Evolutionary conservation across 345 rosid genomes (phyloP).

Genomic region (Gossypium turneri): DNA sequence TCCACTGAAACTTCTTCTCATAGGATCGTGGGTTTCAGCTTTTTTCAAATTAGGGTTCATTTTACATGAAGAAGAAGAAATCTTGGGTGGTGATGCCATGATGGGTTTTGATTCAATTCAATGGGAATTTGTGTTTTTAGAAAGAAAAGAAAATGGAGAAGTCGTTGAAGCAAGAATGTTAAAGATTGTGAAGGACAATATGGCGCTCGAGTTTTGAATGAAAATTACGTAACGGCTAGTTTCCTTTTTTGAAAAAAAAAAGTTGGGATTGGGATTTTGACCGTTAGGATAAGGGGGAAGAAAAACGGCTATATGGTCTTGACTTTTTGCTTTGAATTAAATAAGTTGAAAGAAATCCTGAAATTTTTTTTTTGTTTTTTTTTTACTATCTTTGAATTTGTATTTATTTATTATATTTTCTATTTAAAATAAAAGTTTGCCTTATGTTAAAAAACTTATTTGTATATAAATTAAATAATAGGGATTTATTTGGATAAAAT

Average conservation of each 20-base stretch:
- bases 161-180: constrained; percentile 6
- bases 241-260: not conserved
- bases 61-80: not conserved
- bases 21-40: not conserved
- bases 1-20: constrained; percentile 5
- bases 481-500: too few relatives aligned
- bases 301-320: not conserved
- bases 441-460: too few relatives aligned
- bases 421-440: too few relatives aligned
- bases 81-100: constrained; percentile 7
- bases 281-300: not conserved
- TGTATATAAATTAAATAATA: too few relatives aligned
- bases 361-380: not conserved
- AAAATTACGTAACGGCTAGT: constrained; percentile 37
- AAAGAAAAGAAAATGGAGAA: constrained; percentile 6
- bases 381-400: too few relatives aligned
- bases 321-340: not conserved
- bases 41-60: not conserved
- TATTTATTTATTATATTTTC: too few relatives aligned
- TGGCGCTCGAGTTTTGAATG: not conserved
- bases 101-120: not conserved
- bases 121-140: not conserved
- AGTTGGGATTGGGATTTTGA: constrained; percentile 4
- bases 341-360: not conserved
- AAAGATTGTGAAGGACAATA: constrained; percentile 16